These are phyloP conservation scores for Dichotomopilus funicola DNA, from an alignment of 2,329 filamentous ascomycete genomes.

Conservation along the genomic window DNA sequence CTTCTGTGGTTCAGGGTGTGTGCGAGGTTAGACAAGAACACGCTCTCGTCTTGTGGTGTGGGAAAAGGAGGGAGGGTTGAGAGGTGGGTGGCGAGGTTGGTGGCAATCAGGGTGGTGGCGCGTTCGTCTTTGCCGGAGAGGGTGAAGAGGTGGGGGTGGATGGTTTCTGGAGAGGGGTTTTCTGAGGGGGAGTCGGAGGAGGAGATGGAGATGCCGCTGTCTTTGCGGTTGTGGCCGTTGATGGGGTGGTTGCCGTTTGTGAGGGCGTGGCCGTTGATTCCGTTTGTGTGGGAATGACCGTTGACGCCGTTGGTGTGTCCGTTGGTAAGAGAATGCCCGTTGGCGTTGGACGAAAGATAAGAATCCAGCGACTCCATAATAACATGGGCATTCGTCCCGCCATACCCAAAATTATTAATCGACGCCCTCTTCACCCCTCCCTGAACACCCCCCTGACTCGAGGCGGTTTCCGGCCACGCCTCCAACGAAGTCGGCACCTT, in stretches of 20 bases:
- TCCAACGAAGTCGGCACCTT: constrained; percentile 20
- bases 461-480: constrained; percentile 19
- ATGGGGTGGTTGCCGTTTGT: too few species aligned
- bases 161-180: neutral
- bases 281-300: neutral
- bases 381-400: constrained; percentile 31
- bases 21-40: constrained; percentile 25
- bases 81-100: constrained; percentile 24
- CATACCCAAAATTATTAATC: constrained; percentile 33
- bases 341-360: constrained; percentile 7
- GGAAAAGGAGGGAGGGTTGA: constrained; percentile 5
- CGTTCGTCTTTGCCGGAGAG: constrained; percentile 22
- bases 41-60: constrained; percentile 22
- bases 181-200: neutral
- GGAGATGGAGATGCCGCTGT: constrained; percentile 2
- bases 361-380: constrained; percentile 24
- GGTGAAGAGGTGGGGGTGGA: constrained; percentile 17
- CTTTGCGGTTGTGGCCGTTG: constrained; percentile 5
- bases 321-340: neutral
- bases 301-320: constrained; percentile 9
- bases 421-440: constrained; percentile 24
- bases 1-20: constrained; percentile 29
- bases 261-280: neutral
- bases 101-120: constrained; percentile 22
- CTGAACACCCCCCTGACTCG: neutral